A percentile compares a stretch with the other conserved stretches of the same genome.
Evolutionary conservation across 2,329 filamentous ascomycete genomes (phyloP).

Genomic region (Zalaria sp.): DNA sequence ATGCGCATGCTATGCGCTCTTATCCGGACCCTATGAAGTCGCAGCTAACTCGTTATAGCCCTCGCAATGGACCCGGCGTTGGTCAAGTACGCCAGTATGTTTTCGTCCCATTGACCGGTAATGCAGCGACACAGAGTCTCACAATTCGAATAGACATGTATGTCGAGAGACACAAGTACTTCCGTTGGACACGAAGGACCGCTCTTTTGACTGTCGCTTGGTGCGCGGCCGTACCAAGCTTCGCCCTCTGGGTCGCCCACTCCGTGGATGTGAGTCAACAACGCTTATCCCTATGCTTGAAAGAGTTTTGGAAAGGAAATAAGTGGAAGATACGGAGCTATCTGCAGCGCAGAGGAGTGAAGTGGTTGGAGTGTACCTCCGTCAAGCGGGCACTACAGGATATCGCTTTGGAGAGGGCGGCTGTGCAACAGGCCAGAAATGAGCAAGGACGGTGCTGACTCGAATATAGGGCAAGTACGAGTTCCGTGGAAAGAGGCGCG

Average conservation of each 20-base stretch:
- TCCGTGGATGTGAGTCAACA: constrained; percentile 64
- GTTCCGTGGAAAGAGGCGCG: constrained; percentile 73
- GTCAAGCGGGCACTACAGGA: too few relatives aligned
- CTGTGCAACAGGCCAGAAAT: too few relatives aligned
- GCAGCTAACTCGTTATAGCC: constrained; percentile 20
- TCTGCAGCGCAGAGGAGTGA: not conserved
- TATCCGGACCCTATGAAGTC: not conserved
- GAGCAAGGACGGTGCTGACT: constrained; percentile 4
- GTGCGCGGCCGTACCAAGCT: constrained; percentile 54
- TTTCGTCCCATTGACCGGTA: constrained; percentile 18
- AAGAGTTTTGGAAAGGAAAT: not conserved
- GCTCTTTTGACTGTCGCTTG: constrained; percentile 70
- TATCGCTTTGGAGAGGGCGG: too few relatives aligned
- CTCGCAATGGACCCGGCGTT: constrained; percentile 41
- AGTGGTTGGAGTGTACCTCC: not conserved
- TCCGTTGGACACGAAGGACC: constrained; percentile 80
- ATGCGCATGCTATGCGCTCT: not conserved
- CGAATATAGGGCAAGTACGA: constrained; percentile 64
- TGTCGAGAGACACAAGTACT: constrained; percentile 80
- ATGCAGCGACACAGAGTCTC: constrained; percentile 4
- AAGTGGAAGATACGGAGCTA: not conserved
- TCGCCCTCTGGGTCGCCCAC: constrained; percentile 60
- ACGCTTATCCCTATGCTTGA: not conserved
- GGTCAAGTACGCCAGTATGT: constrained; percentile 39
- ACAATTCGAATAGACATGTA: constrained; percentile 53